Conservation (phyloP, 441 rosid genomes). For the Syzygium malaccense region DNA sequence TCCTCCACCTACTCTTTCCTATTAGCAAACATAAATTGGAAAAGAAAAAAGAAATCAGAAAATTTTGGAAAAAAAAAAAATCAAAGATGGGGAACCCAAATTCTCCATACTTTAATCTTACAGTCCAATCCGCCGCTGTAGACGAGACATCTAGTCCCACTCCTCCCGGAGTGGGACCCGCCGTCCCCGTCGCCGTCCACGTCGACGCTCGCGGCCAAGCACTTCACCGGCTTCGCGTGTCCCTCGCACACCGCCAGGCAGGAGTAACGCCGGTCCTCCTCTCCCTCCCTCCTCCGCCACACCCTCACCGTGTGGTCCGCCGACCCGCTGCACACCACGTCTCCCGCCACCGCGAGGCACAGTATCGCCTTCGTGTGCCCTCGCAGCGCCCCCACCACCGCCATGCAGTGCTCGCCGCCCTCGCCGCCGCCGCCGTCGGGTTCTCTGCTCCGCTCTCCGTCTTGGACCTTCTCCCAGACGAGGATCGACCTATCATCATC, state of each 20-base stretch:
- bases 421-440: neutral
- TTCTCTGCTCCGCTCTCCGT: neutral
- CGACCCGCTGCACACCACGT: constrained; percentile 63
- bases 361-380: constrained; percentile 59
- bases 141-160: constrained; percentile 23
- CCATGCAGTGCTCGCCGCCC: constrained; percentile 19
- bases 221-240: constrained; percentile 57
- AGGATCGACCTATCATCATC: constrained; percentile 29
- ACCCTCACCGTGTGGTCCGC: constrained; percentile 54
- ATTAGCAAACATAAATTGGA: neutral
- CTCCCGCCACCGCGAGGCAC: constrained; percentile 44
- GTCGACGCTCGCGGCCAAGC: constrained; percentile 30
- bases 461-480: constrained; percentile 49
- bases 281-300: constrained; percentile 47
- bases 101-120: constrained; percentile 50
- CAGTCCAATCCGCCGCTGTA: constrained; percentile 69
- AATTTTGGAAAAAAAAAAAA: no score
- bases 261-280: constrained; percentile 22
- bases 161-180: neutral
- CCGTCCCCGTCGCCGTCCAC: neutral
- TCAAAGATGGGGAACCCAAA: constrained; percentile 15
- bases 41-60: neutral
- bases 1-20: neutral
- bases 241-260: constrained; percentile 64
- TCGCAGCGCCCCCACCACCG: constrained; percentile 56